Conservation (phyloP, 1,284 basidiomycete species). For the Coniferiporia sulphurascens region DNA sequence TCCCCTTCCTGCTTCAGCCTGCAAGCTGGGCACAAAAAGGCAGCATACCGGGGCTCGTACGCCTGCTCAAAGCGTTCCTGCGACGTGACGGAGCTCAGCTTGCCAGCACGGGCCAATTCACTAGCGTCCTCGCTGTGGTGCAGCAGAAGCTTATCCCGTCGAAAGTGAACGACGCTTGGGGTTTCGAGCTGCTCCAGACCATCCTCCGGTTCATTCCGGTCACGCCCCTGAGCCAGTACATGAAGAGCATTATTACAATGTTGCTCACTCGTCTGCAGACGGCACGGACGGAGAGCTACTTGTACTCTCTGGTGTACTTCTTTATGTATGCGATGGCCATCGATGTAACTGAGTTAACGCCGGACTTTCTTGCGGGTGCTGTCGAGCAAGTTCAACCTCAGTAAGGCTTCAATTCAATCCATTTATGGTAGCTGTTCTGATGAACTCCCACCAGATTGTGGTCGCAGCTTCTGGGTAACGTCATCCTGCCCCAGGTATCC, state of each 20-base stretch:
- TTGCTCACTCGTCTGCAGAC: constrained; percentile 83
- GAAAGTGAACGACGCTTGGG: constrained; percentile 87
- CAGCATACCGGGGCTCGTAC: constrained; percentile 92
- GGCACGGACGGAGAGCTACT: constrained; percentile 88
- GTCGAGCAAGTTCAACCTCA: constrained; percentile 85
- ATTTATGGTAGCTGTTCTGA: constrained; percentile 6
- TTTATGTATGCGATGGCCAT: constrained; percentile 73
- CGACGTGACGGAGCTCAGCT: constrained; percentile 67
- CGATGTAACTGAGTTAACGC: constrained; percentile 64
- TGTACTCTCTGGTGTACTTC: constrained; percentile 81
- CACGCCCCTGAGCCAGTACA: constrained; percentile 63
- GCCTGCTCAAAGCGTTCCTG: constrained; percentile 84
- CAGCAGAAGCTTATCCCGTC: constrained; percentile 87
- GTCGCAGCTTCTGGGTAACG: constrained; percentile 74
- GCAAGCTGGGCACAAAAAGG: constrained; percentile 92
- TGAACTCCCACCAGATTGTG: constrained; percentile 60
- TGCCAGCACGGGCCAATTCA: constrained; percentile 70
- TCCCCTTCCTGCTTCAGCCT: constrained; percentile 84
- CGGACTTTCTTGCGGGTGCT: constrained; percentile 73
- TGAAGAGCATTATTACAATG: constrained; percentile 76
- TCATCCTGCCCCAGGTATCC: constrained; percentile 78
- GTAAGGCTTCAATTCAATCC: constrained; percentile 40
- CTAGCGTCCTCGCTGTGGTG: constrained; percentile 82
- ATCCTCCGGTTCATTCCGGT: constrained; percentile 72
- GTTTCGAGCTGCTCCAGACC: constrained; percentile 84